Base-by-base conservation (phyloP, 148 eudicot species). In the Persicaria tinctoria region DNA sequence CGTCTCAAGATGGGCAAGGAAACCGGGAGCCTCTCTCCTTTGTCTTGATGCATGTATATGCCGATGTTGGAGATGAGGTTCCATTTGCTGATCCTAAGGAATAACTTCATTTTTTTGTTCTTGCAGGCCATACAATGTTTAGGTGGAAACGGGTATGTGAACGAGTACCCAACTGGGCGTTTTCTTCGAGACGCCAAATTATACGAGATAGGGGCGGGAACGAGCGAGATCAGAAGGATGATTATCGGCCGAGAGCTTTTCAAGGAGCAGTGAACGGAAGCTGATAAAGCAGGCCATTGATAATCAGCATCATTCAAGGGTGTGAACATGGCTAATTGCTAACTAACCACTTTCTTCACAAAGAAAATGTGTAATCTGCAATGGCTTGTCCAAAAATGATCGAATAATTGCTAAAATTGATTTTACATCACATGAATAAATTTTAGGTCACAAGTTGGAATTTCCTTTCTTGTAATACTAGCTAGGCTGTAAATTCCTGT, bases 171-270 rank as follows among this genome's bases (percentile, higher is more conserved):
- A 53, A 92, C 97, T 0, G 99, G 99, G 18, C 97, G 99, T 47
- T 80, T 92, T 76, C 89, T 96, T n/a, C 87, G 99, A 51, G 99
- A 96, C 82, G 99, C 99, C 55, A 96, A 92, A 81, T 73, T 96
- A 68, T 96, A 92, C 38, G 99, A 90, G 89, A 96, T 96, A 18
- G 99, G 97, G 41, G 99, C 99, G 0, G 99, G 99, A 64, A 96
- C 99, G 3, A 96, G 99, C 68, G 99, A 96, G 85, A 90, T 96
- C 75, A 84, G 99, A 83, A 83, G 99, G 82, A 74, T 92, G 84
- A 90, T 96, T 41, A 92, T 92, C 49, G 97, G 97, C 2, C 92
- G 99, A 41, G 91, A 82, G 68, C 90, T 96, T 49, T 87, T 92
- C 44, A 92, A 96, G 82, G 91, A 89, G 70, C 84, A 89, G 18